Conservation (phyloP, 495 filamentous ascomycete species). For the Halenospora varia region DNA sequence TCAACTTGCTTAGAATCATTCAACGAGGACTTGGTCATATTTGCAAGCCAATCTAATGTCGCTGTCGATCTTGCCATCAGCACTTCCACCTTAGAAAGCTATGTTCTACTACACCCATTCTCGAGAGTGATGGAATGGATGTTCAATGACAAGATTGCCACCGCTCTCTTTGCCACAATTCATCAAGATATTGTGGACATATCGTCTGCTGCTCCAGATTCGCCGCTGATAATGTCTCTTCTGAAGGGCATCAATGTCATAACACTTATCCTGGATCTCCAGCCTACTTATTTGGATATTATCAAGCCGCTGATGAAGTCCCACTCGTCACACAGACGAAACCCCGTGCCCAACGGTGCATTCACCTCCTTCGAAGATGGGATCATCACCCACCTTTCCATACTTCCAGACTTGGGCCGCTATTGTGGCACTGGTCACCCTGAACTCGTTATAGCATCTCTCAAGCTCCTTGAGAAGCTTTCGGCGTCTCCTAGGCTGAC, state of each 20-base stretch:
- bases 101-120: conserved; percentile 86
- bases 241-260: conserved; percentile 75
- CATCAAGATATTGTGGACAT: conserved; percentile 68
- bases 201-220: conserved; percentile 60
- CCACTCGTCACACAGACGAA: conserved; percentile 23
- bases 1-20: conserved; percentile 71
- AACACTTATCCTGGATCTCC: conserved; percentile 73
- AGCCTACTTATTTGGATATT: conserved; percentile 86
- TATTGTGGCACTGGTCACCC: conserved; percentile 80
- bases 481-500: conserved; percentile 74
- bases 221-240: conserved; percentile 69
- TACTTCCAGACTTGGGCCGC: conserved; percentile 74
- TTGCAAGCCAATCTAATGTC: conserved; percentile 70
- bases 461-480: conserved; percentile 79
- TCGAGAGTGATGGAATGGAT: conserved; percentile 94
- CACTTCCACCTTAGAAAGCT: conserved; percentile 65
- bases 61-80: conserved; percentile 68
- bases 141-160: conserved; percentile 86
- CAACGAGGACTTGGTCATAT: conserved; percentile 84
- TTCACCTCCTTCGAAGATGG: conserved; percentile 89
- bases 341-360: conserved; percentile 60
- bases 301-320: conserved; percentile 70
- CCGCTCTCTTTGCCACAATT: conserved; percentile 68
- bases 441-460: conserved; percentile 67
- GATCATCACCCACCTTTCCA: conserved; percentile 68